These are phyloP conservation scores for Metschnikowia reukaufii DNA, from an alignment of 805 yeast species.

Conservation along the genomic window DNA sequence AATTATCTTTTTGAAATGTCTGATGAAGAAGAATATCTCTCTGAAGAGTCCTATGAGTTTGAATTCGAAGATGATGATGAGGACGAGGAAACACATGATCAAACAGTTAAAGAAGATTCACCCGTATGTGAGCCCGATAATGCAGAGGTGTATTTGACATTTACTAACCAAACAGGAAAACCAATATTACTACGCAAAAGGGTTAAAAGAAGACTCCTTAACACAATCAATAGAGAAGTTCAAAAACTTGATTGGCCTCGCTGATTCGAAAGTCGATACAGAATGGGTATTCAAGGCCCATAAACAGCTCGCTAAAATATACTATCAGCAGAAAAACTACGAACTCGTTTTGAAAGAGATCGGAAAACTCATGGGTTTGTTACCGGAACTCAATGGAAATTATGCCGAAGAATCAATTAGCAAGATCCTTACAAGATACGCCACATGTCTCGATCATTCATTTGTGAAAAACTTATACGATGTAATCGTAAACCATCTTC, in stretches of 20 bases:
- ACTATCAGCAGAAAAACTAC: conserved; percentile 25
- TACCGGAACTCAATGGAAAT: conserved; percentile 31
- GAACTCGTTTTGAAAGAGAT: conserved; percentile 26
- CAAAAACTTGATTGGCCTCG: conserved; percentile 17
- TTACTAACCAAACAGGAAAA: conserved; percentile 29
- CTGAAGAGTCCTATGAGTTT: conserved; percentile 43
- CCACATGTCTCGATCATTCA: conserved; percentile 25
- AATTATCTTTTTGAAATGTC: conserved; percentile 29
- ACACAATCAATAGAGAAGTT: conserved; percentile 14
- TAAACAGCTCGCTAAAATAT: conserved; percentile 43
- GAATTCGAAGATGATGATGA: conserved; percentile 32
- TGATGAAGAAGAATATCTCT: conserved; percentile 35
- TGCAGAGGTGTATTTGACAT: conserved; percentile 6
- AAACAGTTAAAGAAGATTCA: conserved; percentile 19
- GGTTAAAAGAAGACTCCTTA: conserved; percentile 32
- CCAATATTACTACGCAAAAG: conserved; percentile 39
- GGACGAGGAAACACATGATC: conserved; percentile 30
- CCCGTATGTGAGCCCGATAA: conserved; percentile 14
- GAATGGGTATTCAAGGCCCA: conserved; percentile 41
- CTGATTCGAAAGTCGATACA: conserved; percentile 25
- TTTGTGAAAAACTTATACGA: conserved; percentile 36
- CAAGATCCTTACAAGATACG: conserved; percentile 36
- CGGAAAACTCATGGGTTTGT: conserved; percentile 22
- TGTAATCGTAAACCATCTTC: conserved; percentile 28
- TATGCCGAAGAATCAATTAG: conserved; percentile 42